Base-by-base conservation (phyloP, 768 basidiomycete genomes). In the Sutorius australiensis region DNA sequence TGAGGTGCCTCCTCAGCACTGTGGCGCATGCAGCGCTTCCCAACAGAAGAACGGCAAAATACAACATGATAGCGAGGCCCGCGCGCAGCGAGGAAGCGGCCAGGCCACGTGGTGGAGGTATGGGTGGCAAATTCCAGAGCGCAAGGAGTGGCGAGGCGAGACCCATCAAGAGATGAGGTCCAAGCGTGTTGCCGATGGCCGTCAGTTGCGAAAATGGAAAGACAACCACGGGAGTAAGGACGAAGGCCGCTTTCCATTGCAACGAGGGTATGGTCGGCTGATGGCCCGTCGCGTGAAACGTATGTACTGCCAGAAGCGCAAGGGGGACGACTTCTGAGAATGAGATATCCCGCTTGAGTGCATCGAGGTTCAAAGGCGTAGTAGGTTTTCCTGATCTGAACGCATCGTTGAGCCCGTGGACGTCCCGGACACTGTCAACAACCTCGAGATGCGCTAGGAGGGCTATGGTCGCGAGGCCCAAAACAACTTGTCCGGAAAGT, bases 181-280 rank as follows among this genome's bases (percentile, higher is more conserved):
- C 90, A 48, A 92, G 72, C 7, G 87, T 84, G 69, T 98, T 98
- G 54, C 87, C 68, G 3, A 80, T 67, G 6, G 93, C 86, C 24
- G 92, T 84, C 2, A 89, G 41, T 0, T 85, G 85, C 0, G 94
- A 85, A 61, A 83, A 80, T 0, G 88, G 85, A 65, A 91, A 92
- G 11, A 71, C 74, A 40, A 93, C 74, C 0, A 77, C 82, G 3
- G 81, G 73, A 2, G 83, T 81, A 50, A 99, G 77, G 28, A 98
- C 67, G 70, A 98, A 99, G 7, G 89, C 95, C 1, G 87, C 73
- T 68, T 97, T 97, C 97, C 95, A 99, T 60, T 98, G 95, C 39
- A 99, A 81, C 3, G 91, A 88, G 1, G 92, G 80, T 36, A 98
- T 77, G 3, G 86, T 86, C 1, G 93, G 80, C 70, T 98, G 94